These are phyloP conservation scores for Aureobasidium mangrovei DNA, from an alignment of 2,329 filamentous ascomycete genomes.

Conservation along the genomic window DNA sequence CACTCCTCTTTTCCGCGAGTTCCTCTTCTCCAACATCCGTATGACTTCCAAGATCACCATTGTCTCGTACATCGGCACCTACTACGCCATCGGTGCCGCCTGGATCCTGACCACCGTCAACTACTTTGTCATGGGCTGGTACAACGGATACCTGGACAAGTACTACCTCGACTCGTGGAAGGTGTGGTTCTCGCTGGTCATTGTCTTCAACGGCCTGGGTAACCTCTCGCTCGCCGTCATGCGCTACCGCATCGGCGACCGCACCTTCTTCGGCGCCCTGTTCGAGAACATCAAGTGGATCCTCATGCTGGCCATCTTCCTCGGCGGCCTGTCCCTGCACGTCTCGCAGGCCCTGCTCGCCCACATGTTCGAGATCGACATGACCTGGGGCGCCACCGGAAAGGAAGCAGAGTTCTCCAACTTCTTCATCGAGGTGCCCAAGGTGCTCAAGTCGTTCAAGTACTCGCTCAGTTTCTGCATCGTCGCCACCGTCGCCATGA, in stretches of 20 bases:
- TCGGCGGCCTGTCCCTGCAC: conserved; percentile 73
- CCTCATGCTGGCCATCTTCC: conserved; percentile 61
- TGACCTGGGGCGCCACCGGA: conserved; percentile 75
- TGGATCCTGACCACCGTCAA: conserved; percentile 60
- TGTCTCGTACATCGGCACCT: conserved; percentile 61
- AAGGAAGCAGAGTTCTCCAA: conserved; percentile 76
- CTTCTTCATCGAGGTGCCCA: conserved; percentile 77
- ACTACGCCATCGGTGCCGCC: conserved; percentile 58
- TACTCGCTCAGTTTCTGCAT: conserved; percentile 57
- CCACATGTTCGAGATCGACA: conserved; percentile 80
- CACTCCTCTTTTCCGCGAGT: conserved; percentile 54
- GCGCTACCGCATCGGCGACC: conserved; percentile 52
- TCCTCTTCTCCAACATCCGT: conserved; percentile 53
- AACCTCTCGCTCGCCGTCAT: conserved; percentile 54
- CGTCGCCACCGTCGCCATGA: conserved; percentile 51
- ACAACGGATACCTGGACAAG: conserved; percentile 56
- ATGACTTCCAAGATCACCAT: conserved; percentile 62
- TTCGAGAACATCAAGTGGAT: conserved; percentile 56
- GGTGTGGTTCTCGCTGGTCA: conserved; percentile 53
- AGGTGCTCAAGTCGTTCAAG: conserved; percentile 71
- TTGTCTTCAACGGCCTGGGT: conserved; percentile 56
- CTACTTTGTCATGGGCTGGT: conserved; percentile 65
- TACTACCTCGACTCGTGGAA: conserved; percentile 61
- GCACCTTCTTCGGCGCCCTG: conserved; percentile 41
- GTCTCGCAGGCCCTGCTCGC: conserved; percentile 69